Percentiles rank a stretch among this genome's conserved stretches.
Evolutionary conservation across 2,329 filamentous ascomycete species (phyloP).

Genomic region (Sclerotinia nivalis): DNA sequence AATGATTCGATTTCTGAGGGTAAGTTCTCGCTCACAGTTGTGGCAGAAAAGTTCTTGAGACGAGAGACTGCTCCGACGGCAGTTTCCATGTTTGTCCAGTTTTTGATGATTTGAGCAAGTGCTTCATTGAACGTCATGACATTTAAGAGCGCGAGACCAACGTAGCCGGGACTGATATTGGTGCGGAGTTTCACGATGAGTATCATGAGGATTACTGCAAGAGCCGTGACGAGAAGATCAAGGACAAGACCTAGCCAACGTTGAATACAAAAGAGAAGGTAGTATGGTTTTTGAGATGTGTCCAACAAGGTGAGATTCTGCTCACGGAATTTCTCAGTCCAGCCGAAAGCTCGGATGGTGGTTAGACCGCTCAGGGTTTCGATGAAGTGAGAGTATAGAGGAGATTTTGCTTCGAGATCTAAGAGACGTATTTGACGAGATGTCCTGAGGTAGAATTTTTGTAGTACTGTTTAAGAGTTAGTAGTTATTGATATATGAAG

Average conservation of each 20-base stretch:
- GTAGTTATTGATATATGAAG: neutral
- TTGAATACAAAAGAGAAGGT: constrained; percentile 58
- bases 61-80: constrained; percentile 36
- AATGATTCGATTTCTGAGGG: constrained; percentile 25
- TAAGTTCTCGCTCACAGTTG: constrained; percentile 30
- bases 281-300: constrained; percentile 57
- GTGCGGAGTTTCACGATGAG: constrained; percentile 41
- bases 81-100: constrained; percentile 38
- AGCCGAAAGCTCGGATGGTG: constrained; percentile 51
- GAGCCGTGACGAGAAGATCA: constrained; percentile 32
- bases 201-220: constrained; percentile 41
- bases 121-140: constrained; percentile 36
- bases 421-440: constrained; percentile 53
- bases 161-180: constrained; percentile 35
- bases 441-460: constrained; percentile 50
- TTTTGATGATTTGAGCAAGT: constrained; percentile 32
- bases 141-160: constrained; percentile 40
- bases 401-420: constrained; percentile 49
- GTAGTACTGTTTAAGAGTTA: constrained; percentile 31
- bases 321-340: constrained; percentile 37
- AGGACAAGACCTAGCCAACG: constrained; percentile 54
- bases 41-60: constrained; percentile 28
- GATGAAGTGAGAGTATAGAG: constrained; percentile 51
- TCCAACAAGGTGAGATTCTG: constrained; percentile 52
- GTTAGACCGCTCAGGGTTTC: constrained; percentile 49